Evolutionary conservation across 768 basidiomycete species (phyloP), one percentile per base, ranked within the genome.

Genomic region (Strobilomyces echinocephalus): DNA sequence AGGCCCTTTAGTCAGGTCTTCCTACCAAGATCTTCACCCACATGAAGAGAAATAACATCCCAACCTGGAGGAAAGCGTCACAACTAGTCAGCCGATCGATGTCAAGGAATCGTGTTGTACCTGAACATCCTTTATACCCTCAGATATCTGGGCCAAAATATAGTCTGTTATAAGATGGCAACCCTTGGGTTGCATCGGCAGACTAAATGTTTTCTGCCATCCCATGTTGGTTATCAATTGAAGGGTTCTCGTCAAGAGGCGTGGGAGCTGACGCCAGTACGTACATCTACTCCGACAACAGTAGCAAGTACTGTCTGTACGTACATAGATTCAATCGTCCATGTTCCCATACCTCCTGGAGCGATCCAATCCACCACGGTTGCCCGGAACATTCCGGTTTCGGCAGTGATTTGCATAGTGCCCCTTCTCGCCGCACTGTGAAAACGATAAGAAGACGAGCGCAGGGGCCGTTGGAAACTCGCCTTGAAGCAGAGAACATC

Each of bases 351-450:
- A 72, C 52, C 69, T 69, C 57, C 33, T 70, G 24, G 69, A 60
- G 43, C 78, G 77, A 59, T 90, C 89, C 44, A 84, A 72, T 8
- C 93, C 93, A 52, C 93, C 93, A 46, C 93, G 79, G 67, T 91
- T 92, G 12, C 93, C 93, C 26, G 93, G 93, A 21, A 92, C 87
- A 67, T 93, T 94, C 52, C 88, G 76, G 68, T 94, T 94, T 39
- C 87, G 82, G 70, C 95, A 97, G 62, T 90, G 85, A 67, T 97
- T 95, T 18, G 95, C 95, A 65, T 95, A 95, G 66, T 98, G 95
- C 1, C 95, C 95, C 60, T 88, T 87, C 69, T 91, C 85, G 35
- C 91, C 91, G 63, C 94, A 97, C 86, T 92, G 57, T 8, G 50
- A 52, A 60, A 52, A 46, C 49, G 41, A 43, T 49, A 33, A 55